These are phyloP conservation scores for Saxispiralis lemnorum DNA, from an alignment of 495 filamentous ascomycete species.

Conservation along the genomic window DNA sequence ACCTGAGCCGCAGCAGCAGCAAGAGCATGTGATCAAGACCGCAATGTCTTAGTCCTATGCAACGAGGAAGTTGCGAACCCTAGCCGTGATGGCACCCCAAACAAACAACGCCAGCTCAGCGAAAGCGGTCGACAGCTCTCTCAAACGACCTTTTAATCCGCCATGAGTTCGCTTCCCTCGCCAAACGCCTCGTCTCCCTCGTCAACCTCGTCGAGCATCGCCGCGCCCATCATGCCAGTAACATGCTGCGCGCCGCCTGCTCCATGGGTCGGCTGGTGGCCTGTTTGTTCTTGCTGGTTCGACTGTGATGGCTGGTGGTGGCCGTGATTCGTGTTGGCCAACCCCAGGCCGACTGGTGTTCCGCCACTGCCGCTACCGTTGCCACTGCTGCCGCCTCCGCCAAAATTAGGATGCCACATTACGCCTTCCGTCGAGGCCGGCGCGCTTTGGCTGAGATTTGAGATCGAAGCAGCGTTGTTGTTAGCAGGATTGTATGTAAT, in stretches of 20 bases:
- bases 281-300: no score
- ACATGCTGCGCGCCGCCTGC: slow-evolving; percentile 19
- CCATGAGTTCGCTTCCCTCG: slow-evolving; percentile 26
- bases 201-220: slow-evolving; percentile 20
- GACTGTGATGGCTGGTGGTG: no score
- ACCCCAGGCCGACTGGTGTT: no score
- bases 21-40: no score
- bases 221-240: slow-evolving; percentile 22
- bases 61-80: no score
- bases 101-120: no score
- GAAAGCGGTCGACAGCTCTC: no score
- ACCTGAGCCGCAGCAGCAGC: no score
- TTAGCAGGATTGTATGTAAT: not conserved
- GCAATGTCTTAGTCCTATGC: no score
- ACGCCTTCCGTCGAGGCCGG: slow-evolving; percentile 5
- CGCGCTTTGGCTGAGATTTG: slow-evolving; percentile 7
- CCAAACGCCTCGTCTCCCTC: slow-evolving; percentile 23
- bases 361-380: not conserved
- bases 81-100: no score
- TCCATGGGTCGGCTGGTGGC: not conserved
- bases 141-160: not conserved
- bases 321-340: no score
- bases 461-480: not conserved
- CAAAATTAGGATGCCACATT: not conserved
- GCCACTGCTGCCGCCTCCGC: not conserved